phyloP scores from a whole-genome alignment of 176 grass and related monocot genomes.

The Puccinellia tenuiflora region DNA sequence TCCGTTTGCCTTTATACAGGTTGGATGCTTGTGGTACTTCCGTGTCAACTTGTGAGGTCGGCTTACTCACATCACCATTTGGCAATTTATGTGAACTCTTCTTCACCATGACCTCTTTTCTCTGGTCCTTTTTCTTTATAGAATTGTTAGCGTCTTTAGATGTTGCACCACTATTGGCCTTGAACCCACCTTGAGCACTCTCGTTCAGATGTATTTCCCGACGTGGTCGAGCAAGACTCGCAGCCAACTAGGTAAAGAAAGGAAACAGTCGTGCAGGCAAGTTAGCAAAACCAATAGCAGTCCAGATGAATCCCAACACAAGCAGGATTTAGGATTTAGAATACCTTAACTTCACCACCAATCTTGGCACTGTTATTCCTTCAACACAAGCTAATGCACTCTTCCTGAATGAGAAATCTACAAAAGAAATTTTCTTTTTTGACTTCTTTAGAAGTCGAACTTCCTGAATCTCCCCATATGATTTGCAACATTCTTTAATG shows the following conservation, averaged over 20 bases:
- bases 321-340: background rate
- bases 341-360: conserved; percentile 62
- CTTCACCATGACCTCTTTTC: conserved; percentile 26
- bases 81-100: conserved; percentile 20
- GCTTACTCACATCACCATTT: conserved; percentile 25
- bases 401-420: conserved; percentile 72
- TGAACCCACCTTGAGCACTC: conserved; percentile 31
- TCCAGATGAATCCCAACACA: conserved; percentile 10
- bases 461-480: conserved; percentile 64
- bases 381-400: conserved; percentile 72
- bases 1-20: conserved; percentile 34
- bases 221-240: conserved; percentile 47
- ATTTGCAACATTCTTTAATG: conserved; percentile 51
- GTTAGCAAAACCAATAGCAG: conserved; percentile 17
- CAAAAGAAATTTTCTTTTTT: conserved; percentile 60
- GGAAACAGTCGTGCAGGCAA: conserved; percentile 1
- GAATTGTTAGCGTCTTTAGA: conserved; percentile 11
- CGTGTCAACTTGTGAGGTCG: background rate
- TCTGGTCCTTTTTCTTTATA: conserved; percentile 28
- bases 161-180: conserved; percentile 21
- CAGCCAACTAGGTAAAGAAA: conserved; percentile 40
- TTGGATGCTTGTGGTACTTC: conserved; percentile 26
- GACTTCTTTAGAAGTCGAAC: conserved; percentile 40
- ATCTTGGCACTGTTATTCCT: conserved; percentile 53
- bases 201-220: conserved; percentile 20